These are phyloP conservation scores for Xylaria curta DNA, from an alignment of 495 filamentous ascomycete species.

Conservation along the genomic window DNA sequence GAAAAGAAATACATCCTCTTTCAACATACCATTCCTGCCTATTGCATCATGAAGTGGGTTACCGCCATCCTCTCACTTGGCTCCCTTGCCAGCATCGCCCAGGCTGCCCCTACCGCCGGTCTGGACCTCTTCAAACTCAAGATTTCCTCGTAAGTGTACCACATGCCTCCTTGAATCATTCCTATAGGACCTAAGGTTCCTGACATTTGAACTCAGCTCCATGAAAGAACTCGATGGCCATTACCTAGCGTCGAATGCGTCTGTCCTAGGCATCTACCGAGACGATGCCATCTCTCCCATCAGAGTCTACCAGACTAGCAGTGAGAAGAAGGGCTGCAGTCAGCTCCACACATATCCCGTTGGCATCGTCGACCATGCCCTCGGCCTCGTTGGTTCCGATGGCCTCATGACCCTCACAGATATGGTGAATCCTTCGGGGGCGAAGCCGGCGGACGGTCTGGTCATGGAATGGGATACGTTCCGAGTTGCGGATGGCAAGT, in stretches of 20 bases:
- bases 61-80: conserved; percentile 32
- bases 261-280: conserved; percentile 34
- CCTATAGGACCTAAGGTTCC: background rate
- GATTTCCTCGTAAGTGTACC: conserved; percentile 34
- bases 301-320: conserved; percentile 33
- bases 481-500: conserved; percentile 33
- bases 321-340: conserved; percentile 32
- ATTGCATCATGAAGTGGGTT: conserved; percentile 36
- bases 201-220: conserved; percentile 24
- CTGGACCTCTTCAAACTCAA: conserved; percentile 40
- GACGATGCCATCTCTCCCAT: conserved; percentile 27
- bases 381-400: conserved; percentile 45
- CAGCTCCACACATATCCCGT: conserved; percentile 48
- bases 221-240: conserved; percentile 36
- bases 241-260: conserved; percentile 34
- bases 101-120: conserved; percentile 33
- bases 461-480: conserved; percentile 45
- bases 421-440: conserved; percentile 43
- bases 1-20: background rate
- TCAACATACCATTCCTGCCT: background rate
- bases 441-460: conserved; percentile 37
- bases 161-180: background rate
- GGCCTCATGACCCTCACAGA: conserved; percentile 44
- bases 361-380: conserved; percentile 39
- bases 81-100: conserved; percentile 33